Percentiles rank a stretch among this genome's conserved stretches.
Conservation (phyloP, 495 filamentous ascomycete genomes). For the Aspergillus leporis region DNA sequence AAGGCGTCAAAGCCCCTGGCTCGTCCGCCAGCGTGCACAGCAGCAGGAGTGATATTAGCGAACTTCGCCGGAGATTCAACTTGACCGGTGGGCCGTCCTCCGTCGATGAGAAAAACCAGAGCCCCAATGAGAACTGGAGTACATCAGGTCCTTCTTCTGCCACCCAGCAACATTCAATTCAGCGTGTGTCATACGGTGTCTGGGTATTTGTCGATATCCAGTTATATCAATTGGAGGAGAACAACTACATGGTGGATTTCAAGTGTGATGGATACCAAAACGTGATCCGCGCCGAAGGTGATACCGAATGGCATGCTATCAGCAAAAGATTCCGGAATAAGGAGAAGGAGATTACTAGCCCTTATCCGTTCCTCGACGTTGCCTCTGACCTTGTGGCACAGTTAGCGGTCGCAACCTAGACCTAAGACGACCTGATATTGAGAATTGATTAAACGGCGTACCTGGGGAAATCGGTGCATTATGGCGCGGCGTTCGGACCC, state of each 20-base stretch:
- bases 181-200: slow-evolving; percentile 44
- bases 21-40: slow-evolving; percentile 55
- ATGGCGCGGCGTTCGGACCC: background rate
- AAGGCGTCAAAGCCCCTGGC: slow-evolving; percentile 59
- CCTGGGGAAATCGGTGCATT: slow-evolving; percentile 1
- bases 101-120: slow-evolving; percentile 36
- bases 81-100: slow-evolving; percentile 41
- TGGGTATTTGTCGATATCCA: slow-evolving; percentile 93
- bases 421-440: background rate
- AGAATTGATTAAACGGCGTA: background rate
- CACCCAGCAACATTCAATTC: slow-evolving; percentile 34
- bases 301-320: slow-evolving; percentile 47
- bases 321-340: slow-evolving; percentile 51
- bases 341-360: slow-evolving; percentile 57
- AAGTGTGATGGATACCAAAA: slow-evolving; percentile 98
- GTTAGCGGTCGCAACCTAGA: slow-evolving; percentile 47
- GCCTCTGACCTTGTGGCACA: slow-evolving; percentile 56
- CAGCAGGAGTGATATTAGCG: slow-evolving; percentile 58
- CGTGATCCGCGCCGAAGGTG: slow-evolving; percentile 52
- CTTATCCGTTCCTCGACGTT: slow-evolving; percentile 57
- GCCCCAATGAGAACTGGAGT: slow-evolving; percentile 27
- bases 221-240: slow-evolving; percentile 90
- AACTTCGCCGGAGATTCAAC: slow-evolving; percentile 49
- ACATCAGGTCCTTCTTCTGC: slow-evolving; percentile 45
- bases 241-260: slow-evolving; percentile 96